Evolutionary conservation across 1,284 basidiomycete genomes (phyloP).

Genomic region (Psilocybe mexicana): DNA sequence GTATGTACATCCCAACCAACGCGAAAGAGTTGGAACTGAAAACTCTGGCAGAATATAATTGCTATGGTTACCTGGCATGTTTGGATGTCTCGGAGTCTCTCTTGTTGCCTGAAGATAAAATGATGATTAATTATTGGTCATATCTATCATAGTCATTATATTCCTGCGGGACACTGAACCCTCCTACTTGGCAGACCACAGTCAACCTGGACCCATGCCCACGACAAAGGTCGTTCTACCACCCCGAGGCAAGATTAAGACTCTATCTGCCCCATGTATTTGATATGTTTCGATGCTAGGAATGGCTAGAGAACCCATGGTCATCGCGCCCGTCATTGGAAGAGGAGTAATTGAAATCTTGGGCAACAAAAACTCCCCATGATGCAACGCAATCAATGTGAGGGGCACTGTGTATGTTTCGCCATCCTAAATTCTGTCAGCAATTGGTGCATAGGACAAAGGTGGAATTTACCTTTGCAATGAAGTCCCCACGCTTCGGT

Average conservation of each 20-base stretch:
- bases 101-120: too few species aligned
- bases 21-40: neutral
- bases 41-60: neutral
- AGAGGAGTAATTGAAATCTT: slow-evolving; percentile 65
- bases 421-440: slow-evolving; percentile 48
- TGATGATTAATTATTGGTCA: too few species aligned
- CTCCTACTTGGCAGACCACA: too few species aligned
- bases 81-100: too few species aligned
- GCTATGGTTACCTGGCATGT: neutral
- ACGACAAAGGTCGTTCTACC: slow-evolving; percentile 80
- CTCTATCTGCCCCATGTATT: slow-evolving; percentile 71
- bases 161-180: too few species aligned
- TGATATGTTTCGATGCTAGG: slow-evolving; percentile 76
- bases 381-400: slow-evolving; percentile 76
- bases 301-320: slow-evolving; percentile 57
- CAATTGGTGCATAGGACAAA: neutral
- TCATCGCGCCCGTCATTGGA: slow-evolving; percentile 47
- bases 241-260: slow-evolving; percentile 73
- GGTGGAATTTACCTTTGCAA: slow-evolving; percentile 50
- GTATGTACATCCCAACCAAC: too few species aligned
- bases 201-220: slow-evolving; percentile 52
- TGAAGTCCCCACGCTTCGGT: slow-evolving; percentile 74
- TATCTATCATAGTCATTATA: too few species aligned
- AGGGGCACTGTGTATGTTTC: slow-evolving; percentile 56
- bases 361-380: slow-evolving; percentile 73